These are phyloP conservation scores for Neonectria coccinea DNA, from an alignment of 2,329 filamentous ascomycete species.

Conservation along the genomic window DNA sequence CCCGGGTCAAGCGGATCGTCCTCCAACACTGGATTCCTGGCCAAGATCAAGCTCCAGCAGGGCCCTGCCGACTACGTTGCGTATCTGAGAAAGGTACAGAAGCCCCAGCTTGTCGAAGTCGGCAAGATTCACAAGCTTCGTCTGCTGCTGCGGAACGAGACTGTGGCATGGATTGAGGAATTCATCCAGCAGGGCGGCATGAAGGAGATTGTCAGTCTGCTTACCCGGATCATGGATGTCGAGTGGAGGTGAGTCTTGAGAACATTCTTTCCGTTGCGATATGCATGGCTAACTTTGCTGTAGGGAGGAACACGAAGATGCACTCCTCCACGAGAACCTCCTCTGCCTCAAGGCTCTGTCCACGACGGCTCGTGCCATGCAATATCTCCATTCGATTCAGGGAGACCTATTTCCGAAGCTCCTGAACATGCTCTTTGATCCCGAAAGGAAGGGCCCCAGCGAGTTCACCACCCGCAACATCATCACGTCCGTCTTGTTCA, in stretches of 20 bases:
- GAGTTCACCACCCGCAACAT: conserved; percentile 95
- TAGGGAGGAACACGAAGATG: conserved; percentile 96
- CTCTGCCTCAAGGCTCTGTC: conserved; percentile 94
- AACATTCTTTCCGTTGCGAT: background rate
- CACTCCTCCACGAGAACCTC: conserved; percentile 89
- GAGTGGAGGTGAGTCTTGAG: conserved; percentile 83
- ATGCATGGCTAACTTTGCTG: conserved; percentile 25
- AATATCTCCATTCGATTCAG: conserved; percentile 84
- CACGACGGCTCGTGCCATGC: conserved; percentile 87
- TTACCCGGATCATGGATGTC: conserved; percentile 93
- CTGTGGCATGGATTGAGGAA: conserved; percentile 92
- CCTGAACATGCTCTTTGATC: conserved; percentile 90
- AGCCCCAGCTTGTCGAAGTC: conserved; percentile 89
- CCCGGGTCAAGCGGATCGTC: conserved; percentile 64
- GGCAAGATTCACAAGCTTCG: conserved; percentile 94
- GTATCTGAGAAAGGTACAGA: conserved; percentile 83
- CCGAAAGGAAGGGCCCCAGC: conserved; percentile 97
- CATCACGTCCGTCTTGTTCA: conserved; percentile 89
- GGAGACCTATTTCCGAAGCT: conserved; percentile 86
- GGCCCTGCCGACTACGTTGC: conserved; percentile 86
- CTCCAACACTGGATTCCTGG: conserved; percentile 68
- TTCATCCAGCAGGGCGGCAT: conserved; percentile 93
- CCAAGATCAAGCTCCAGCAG: conserved; percentile 79
- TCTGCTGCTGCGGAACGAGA: conserved; percentile 90
- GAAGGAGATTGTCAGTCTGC: conserved; percentile 86